These are phyloP conservation scores for Kwoniella pini DNA, from an alignment of 768 basidiomycete species.

Conservation along the genomic window DNA sequence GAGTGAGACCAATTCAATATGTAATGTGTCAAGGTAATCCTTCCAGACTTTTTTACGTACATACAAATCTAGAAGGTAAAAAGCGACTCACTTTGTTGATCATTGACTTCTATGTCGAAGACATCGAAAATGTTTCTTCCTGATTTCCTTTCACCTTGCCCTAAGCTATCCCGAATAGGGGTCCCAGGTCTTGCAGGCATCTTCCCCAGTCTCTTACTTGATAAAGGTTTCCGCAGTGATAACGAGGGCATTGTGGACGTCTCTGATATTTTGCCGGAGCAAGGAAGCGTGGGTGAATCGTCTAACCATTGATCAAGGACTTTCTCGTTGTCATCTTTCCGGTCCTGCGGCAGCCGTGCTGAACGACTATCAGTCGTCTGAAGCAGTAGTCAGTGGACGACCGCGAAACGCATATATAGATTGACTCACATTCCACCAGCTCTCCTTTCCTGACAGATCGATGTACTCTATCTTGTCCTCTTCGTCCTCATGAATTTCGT, in stretches of 20 bases:
- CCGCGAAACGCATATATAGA: neutral
- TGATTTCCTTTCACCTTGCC: neutral
- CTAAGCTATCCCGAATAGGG: neutral
- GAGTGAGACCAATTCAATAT: conserved; percentile 3
- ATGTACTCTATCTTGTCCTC: conserved; percentile 4
- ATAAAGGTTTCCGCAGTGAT: neutral
- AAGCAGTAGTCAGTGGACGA: neutral
- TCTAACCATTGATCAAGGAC: neutral
- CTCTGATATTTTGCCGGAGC: neutral
- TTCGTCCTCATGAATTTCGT: neutral
- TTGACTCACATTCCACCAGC: conserved; percentile 12
- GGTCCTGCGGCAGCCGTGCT: neutral
- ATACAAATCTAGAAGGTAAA: too few species aligned
- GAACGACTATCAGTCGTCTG: neutral
- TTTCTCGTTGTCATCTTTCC: neutral
- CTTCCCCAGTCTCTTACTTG: neutral
- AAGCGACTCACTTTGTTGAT: neutral
- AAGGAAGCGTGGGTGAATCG: conserved; percentile 11
- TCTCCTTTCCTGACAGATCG: conserved; percentile 5
- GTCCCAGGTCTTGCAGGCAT: neutral
- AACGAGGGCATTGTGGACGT: neutral
- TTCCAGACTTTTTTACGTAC: too few species aligned
- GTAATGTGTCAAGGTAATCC: neutral
- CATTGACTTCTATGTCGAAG: neutral
- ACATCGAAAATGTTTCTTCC: conserved; percentile 4